These are phyloP conservation scores for Silene noctiflora DNA, from an alignment of 179 eudicot species.

Conservation along the genomic window DNA sequence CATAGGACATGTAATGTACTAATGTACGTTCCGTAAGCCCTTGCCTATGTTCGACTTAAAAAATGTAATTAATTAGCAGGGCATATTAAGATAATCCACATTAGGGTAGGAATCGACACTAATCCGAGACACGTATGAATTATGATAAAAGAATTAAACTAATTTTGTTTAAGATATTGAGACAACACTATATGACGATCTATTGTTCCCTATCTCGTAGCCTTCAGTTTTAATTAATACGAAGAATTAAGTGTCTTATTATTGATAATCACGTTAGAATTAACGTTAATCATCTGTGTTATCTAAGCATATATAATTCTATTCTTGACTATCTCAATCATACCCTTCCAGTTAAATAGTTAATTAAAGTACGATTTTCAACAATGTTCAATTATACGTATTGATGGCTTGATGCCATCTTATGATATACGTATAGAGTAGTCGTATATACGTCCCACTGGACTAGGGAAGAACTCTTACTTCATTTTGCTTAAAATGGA, in stretches of 20 bases:
- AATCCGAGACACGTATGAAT: slow-evolving; percentile 18
- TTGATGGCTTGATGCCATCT: no score
- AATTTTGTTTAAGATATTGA: slow-evolving; percentile 14
- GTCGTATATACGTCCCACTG: no score
- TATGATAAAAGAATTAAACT: not conserved
- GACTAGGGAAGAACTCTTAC: no score
- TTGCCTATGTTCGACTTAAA: not conserved
- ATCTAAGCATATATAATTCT: slow-evolving; percentile 1
- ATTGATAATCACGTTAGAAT: not conserved
- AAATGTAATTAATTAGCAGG: not conserved
- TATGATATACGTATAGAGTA: no score
- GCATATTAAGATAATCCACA: not conserved
- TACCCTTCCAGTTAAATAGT: no score
- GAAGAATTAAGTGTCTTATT: not conserved
- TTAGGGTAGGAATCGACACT: not conserved
- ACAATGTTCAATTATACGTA: not conserved
- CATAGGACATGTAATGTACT: no score
- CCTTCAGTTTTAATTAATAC: not conserved
- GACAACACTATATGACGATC: slow-evolving; percentile 13
- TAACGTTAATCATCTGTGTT: not conserved
- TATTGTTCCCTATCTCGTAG: slow-evolving; percentile 6
- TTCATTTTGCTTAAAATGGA: no score
- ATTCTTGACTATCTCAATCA: slow-evolving; percentile 18
- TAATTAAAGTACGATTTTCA: not conserved
- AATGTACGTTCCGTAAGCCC: not conserved